Evolutionary conservation across 1,284 basidiomycete genomes (phyloP), one percentile per base, ranked within the genome.

Genomic region (Irpex sp.): DNA sequence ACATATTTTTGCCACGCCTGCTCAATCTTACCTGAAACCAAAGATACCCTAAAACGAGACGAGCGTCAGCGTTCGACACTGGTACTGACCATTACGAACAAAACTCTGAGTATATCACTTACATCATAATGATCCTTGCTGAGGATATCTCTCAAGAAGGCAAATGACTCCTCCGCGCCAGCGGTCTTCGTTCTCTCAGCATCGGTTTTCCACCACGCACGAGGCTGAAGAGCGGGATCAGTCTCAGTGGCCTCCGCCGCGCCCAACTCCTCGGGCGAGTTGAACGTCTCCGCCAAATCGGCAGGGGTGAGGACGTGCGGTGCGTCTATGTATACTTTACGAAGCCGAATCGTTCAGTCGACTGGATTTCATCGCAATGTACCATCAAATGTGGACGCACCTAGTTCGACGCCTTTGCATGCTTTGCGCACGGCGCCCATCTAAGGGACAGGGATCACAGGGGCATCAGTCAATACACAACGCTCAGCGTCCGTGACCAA

Each of bases 251-350:
- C 80, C 65, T 86, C 89, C 31, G 81, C 76, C 2, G 88, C 83
- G 52, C 83, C 87, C 57, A 86, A 80, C 37, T 83, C 81, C 60
- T 79, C 79, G 4, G 83, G 70, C 2, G 71, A 59, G 40, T 68
- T 67, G n/a, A 82, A 73, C 9, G 70, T 66, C 38, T 67, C 76
- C 51, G 76, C 78, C 13, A 93, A 75, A 70, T 96, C 93, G 5
- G 81, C 87, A 0, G 88, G 88, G 60, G 87, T 81, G 36, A 95
- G 80, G 17, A 94, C 80, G 62, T 89, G 81, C 8, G 93, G 91
- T 0, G 85, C 91, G 69, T 96, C 92, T 57, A 93, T 72, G 73
- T 94, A 95, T 3, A 95, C 93, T 95, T 64, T 47, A 47, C n/a
- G 31, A 34, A 6, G 0, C 31, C 31, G 31, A 34, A 34, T 34